Percentiles rank a stretch among this genome's conserved stretches.
phyloP scores from a whole-genome alignment of 2,329 filamentous ascomycete genomes.

The Trichoderma aggressivum region DNA sequence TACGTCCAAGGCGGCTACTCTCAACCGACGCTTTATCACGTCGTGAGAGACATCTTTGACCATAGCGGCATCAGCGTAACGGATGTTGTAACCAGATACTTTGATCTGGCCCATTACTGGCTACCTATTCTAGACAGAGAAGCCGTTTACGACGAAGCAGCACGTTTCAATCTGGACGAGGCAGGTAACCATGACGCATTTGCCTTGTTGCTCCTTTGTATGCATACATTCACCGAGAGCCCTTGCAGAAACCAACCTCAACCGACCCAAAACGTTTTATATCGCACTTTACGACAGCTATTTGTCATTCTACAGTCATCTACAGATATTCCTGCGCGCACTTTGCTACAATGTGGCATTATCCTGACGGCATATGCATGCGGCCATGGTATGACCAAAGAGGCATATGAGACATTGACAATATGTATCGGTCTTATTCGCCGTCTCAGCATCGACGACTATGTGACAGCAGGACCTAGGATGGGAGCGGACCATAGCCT shows the following conservation, averaged over 20 bases:
- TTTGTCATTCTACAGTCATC: not conserved
- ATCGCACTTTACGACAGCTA: not conserved
- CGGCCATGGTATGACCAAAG: not conserved
- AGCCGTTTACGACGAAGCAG: not conserved
- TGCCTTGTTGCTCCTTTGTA: not conserved
- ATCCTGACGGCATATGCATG: not conserved
- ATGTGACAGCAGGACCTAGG: not conserved
- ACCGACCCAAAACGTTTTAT: not conserved
- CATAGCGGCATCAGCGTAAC: not conserved
- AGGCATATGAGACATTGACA: not conserved
- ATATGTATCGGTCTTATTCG: slow-evolving; percentile 1
- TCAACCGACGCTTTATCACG: not conserved
- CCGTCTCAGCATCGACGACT: not conserved
- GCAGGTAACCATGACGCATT: not conserved
- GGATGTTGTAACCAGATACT: not conserved
- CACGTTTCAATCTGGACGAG: not conserved
- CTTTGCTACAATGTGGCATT: not conserved
- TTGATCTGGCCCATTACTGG: not conserved
- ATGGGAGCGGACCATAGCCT: not conserved
- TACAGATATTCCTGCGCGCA: not conserved
- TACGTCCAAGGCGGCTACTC: not conserved
- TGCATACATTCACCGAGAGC: not conserved
- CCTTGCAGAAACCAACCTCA: not conserved
- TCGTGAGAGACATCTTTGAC: not conserved
- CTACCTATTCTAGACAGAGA: not conserved